Conservation (phyloP, 495 filamentous ascomycete genomes). For the Chaetomium fimeti region DNA sequence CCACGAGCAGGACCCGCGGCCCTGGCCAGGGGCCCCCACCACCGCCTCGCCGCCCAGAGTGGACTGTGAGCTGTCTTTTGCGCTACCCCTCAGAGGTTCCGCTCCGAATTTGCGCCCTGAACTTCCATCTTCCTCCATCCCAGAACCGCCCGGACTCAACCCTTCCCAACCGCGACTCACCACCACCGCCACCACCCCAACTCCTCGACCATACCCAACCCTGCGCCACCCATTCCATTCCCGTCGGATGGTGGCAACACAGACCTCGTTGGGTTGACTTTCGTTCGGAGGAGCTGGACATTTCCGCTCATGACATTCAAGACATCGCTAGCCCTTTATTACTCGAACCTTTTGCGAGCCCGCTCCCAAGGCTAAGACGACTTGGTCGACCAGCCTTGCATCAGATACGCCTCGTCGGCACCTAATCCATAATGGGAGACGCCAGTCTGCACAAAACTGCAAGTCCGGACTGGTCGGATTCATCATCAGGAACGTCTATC, state of each 20-base stretch:
- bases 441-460: slow-evolving; percentile 16
- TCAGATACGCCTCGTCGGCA: background rate
- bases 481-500: slow-evolving; percentile 41
- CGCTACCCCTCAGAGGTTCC: slow-evolving; percentile 18
- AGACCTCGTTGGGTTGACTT: slow-evolving; percentile 18
- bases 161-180: background rate
- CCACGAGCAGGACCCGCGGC: slow-evolving; percentile 19
- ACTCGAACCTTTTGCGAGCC: background rate
- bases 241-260: slow-evolving; percentile 27
- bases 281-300: slow-evolving; percentile 22
- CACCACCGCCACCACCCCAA: background rate
- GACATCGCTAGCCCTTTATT: slow-evolving; percentile 2
- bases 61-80: slow-evolving; percentile 13
- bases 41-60: slow-evolving; percentile 12
- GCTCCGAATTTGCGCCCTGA: slow-evolving; percentile 13
- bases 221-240: slow-evolving; percentile 18
- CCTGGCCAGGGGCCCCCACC: slow-evolving; percentile 16
- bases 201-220: slow-evolving; percentile 8
- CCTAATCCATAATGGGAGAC: slow-evolving; percentile 32
- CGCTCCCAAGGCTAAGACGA: slow-evolving; percentile 8
- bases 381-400: background rate
- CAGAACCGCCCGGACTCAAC: slow-evolving; percentile 13
- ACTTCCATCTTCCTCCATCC: slow-evolving; percentile 11
- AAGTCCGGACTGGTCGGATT: slow-evolving; percentile 37
- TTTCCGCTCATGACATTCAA: slow-evolving; percentile 16